These are phyloP conservation scores for Eutrema japonicum DNA, from an alignment of 345 rosid species.

Conservation along the genomic window DNA sequence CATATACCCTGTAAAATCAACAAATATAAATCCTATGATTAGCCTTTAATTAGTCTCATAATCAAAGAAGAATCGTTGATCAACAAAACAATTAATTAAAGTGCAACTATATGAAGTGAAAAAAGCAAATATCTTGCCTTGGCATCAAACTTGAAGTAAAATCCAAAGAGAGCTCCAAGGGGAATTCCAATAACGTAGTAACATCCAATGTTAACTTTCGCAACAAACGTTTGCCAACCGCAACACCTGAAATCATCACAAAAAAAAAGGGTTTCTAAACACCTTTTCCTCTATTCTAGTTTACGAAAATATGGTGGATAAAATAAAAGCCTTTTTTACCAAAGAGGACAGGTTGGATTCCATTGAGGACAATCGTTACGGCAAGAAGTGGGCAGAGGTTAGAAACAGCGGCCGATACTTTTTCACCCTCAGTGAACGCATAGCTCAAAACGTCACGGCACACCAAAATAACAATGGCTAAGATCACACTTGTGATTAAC, in stretches of 20 bases:
- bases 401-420: constrained; percentile 66
- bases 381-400: constrained; percentile 74
- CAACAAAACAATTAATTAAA: not conserved
- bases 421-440: constrained; percentile 65
- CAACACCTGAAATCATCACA: constrained; percentile 53
- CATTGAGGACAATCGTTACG: constrained; percentile 63
- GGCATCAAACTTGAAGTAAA: constrained; percentile 65
- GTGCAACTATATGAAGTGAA: too few relatives aligned
- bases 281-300: not conserved
- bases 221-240: constrained; percentile 83
- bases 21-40: not conserved
- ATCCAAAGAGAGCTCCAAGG: constrained; percentile 63
- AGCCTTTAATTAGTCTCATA: not conserved
- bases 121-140: constrained; percentile 49
- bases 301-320: not conserved
- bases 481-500: constrained; percentile 46
- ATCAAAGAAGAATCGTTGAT: not conserved
- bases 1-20: constrained; percentile 62
- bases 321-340: constrained; percentile 44
- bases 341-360: constrained; percentile 77
- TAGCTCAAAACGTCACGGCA: constrained; percentile 61
- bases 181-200: constrained; percentile 76
- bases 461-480: constrained; percentile 43
- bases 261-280: not conserved
- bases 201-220: constrained; percentile 73